A percentile compares a stretch with the other conserved stretches of the same genome.
These are phyloP conservation scores for Kodamaea leandrae DNA, from an alignment of 805 yeast genomes.

Conservation along the genomic window DNA sequence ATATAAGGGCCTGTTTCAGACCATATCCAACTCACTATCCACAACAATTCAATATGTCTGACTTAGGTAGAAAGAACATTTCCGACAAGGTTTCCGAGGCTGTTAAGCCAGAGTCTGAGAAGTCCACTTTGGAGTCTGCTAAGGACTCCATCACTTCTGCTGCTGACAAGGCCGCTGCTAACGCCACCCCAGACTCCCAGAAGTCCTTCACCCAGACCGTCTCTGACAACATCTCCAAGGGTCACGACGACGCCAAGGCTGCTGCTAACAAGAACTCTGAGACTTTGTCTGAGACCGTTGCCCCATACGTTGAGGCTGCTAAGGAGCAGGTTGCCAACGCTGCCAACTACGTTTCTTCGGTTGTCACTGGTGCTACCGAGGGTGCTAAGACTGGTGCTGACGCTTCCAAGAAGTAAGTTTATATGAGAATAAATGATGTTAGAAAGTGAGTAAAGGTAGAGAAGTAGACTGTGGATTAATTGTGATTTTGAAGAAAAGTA, in stretches of 20 bases:
- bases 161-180: slow-evolving; percentile 37
- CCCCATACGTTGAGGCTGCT: slow-evolving; percentile 51
- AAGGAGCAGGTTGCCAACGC: slow-evolving; percentile 54
- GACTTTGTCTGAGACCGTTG: slow-evolving; percentile 42
- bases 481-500: no score
- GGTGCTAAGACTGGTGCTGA: slow-evolving; percentile 42
- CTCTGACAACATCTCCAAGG: slow-evolving; percentile 57
- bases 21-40: slow-evolving; percentile 25
- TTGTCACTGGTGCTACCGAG: slow-evolving; percentile 56
- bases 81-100: slow-evolving; percentile 37
- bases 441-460: no score
- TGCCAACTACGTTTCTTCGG: slow-evolving; percentile 54
- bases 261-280: slow-evolving; percentile 22
- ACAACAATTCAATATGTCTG: slow-evolving; percentile 39
- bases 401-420: slow-evolving; percentile 22
- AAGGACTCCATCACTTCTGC: slow-evolving; percentile 37
- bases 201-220: slow-evolving; percentile 71
- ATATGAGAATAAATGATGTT: not conserved
- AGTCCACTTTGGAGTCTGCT: slow-evolving; percentile 34
- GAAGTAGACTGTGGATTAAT: no score
- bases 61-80: slow-evolving; percentile 43
- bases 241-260: slow-evolving; percentile 51
- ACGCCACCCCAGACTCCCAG: slow-evolving; percentile 59
- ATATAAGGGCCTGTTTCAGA: slow-evolving; percentile 1
- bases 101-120: slow-evolving; percentile 42